phyloP scores from a whole-genome alignment of 495 filamentous ascomycete species.

The Aspergillus diversus region DNA sequence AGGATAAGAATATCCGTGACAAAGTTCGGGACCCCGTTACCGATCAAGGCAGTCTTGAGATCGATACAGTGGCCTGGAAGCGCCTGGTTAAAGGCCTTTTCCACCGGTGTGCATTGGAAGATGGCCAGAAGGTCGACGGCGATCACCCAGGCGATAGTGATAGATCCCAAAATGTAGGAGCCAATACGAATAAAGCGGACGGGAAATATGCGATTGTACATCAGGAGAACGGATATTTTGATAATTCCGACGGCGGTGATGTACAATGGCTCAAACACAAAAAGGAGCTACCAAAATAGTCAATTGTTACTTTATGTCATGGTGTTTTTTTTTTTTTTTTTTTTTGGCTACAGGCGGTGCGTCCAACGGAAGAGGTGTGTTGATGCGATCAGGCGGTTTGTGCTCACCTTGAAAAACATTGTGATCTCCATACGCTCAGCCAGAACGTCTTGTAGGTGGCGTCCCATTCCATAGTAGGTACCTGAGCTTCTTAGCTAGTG shows the following conservation, averaged over 20 bases:
- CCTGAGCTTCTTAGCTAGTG: constrained; percentile 6
- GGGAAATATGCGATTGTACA: constrained; percentile 21
- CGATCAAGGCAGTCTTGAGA: constrained; percentile 14
- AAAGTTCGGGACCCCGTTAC: constrained; percentile 19
- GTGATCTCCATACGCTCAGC: neutral
- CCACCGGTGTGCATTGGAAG: constrained; percentile 17
- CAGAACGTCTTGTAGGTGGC: neutral
- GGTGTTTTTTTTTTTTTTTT: neutral
- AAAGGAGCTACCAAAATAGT: constrained; percentile 14
- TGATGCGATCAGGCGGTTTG: too few species aligned
- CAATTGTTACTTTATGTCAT: neutral
- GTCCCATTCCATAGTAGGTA: constrained; percentile 19
- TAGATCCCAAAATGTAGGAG: constrained; percentile 11
- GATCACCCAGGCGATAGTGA: constrained; percentile 20
- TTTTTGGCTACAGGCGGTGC: too few species aligned
- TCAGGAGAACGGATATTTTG: constrained; percentile 18
- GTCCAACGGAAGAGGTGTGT: constrained; percentile 11
- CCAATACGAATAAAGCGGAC: constrained; percentile 11
- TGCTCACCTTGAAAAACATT: constrained; percentile 9
- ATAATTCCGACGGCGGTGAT: constrained; percentile 18
- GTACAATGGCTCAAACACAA: constrained; percentile 19
- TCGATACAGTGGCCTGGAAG: constrained; percentile 14
- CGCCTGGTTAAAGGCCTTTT: constrained; percentile 7
- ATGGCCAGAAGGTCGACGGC: constrained; percentile 20
- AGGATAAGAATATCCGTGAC: constrained; percentile 17